Evolutionary conservation across 305 asterid genomes (phyloP).

Genomic region (Fraxinus ornus): DNA sequence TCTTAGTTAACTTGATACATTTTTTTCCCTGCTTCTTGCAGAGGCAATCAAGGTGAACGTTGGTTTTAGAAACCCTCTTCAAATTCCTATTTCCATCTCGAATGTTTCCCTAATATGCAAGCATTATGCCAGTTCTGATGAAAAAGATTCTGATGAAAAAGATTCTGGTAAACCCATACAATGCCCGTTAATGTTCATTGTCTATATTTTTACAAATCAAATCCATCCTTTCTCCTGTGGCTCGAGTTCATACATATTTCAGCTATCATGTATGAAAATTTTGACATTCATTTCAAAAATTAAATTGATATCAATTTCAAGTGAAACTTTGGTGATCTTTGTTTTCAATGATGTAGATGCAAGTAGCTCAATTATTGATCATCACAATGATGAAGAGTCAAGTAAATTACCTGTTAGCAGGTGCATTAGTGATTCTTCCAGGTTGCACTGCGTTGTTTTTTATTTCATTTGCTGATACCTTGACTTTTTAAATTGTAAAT

Average conservation of each 20-base stretch:
- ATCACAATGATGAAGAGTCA: conserved; percentile 45
- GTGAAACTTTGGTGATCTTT: conserved; percentile 26
- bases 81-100: conserved; percentile 81
- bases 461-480: conserved; percentile 16
- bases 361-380: conserved; percentile 45
- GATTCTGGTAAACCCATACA: conserved; percentile 49
- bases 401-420: conserved; percentile 47
- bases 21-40: conserved; percentile 42
- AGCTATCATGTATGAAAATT: not conserved
- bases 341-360: conserved; percentile 47
- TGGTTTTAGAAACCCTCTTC: conserved; percentile 89
- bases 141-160: conserved; percentile 4
- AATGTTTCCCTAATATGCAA: conserved; percentile 73
- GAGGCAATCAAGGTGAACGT: conserved; percentile 81
- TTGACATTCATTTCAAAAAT: not conserved
- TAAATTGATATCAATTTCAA: conserved; percentile 15
- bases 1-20: conserved; percentile 20
- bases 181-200: conserved; percentile 9
- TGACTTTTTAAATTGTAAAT: conserved; percentile 16
- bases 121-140: conserved; percentile 54
- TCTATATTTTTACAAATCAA: not conserved
- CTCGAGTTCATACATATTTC: not conserved
- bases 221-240: not conserved
- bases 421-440: conserved; percentile 44
- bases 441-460: conserved; percentile 15